Evolutionary conservation across 169 alveolate genomes (phyloP).

Genomic region (Eimeria necatrix): DNA sequence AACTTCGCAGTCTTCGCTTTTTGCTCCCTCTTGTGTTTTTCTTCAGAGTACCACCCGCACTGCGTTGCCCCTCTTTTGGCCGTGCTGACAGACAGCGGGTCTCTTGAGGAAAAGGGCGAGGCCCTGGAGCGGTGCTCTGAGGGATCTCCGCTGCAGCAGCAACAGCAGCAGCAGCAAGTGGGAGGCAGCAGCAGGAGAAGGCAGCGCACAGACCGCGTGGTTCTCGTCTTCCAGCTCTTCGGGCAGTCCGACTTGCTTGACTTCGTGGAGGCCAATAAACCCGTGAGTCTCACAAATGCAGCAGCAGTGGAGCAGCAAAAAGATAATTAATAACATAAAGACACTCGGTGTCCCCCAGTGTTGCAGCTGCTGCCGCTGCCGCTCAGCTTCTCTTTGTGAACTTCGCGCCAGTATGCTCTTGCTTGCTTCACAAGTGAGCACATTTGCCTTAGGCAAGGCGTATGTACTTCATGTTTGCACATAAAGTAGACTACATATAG

Average conservation of each 20-base stretch:
- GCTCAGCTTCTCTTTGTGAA: not conserved
- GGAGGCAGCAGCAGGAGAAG: slow-evolving; percentile 8
- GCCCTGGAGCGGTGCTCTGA: not conserved
- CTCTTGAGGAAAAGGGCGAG: slow-evolving; percentile 74
- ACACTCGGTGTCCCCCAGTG: no score
- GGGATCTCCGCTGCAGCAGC: not conserved
- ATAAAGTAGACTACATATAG: no score
- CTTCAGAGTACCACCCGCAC: slow-evolving; percentile 54
- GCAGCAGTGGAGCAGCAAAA: no score
- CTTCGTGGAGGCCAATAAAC: slow-evolving; percentile 82
- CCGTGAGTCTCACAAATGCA: not conserved
- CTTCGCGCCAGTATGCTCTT: not conserved
- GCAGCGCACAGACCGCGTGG: slow-evolving; percentile 21
- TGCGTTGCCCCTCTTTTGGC: slow-evolving; percentile 86
- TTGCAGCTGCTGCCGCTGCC: not conserved
- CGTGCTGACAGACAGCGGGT: slow-evolving; percentile 85
- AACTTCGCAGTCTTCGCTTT: not conserved
- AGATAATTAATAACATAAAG: no score
- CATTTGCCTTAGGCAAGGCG: no score
- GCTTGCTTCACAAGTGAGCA: not conserved
- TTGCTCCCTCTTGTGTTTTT: not conserved
- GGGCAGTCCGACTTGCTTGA: slow-evolving; percentile 80
- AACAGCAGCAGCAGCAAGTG: slow-evolving; percentile 9
- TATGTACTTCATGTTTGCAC: no score
- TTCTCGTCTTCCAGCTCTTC: slow-evolving; percentile 65